Evolutionary conservation across 768 basidiomycete genomes (phyloP), one percentile per base, ranked within the genome.

Genomic region (Pleurotus platypus): DNA sequence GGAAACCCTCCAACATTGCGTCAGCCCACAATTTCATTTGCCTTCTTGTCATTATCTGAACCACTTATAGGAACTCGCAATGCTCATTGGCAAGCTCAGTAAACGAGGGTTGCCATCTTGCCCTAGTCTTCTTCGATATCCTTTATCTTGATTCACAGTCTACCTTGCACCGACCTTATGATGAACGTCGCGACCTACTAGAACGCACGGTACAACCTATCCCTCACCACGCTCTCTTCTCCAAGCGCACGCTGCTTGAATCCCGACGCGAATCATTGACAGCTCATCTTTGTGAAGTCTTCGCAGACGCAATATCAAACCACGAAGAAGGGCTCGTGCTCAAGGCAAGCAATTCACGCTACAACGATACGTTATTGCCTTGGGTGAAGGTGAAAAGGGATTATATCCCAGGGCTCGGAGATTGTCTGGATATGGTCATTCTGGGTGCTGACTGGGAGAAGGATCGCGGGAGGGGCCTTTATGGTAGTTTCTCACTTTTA

Each of bases 361-460:
- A 96, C 67, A 85, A 86, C 58, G 86, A 88, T 62, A 75, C 68
- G 62, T 70, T 64, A 4, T 71, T 77, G 57, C 86, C 87, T 13
- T 96, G 94, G 93, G 85, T 94, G 26, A 96, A 97, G 72, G 64
- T 92, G 49, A 92, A 94, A 75, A 84, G 80, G 65, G 94, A 98
- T 67, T 96, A 96, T 60, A 92, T 98, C 39, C 84, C 85, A 1
- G 88, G 88, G 3, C 79, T 88, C 46, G 92, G 92, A 0, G 94
- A 98, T 68, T 79, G 83, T 4, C 62, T 94, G 13, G 92, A 94
- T 67, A 77, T 96, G 57, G 84, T 85, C 3, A 66, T 96, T 35
- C 71, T 96, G 16, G 94, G 83, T 1, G 92, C 85, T 16, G 73
- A 79, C 0, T 94, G 92, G 90, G 89, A 92, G 56, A 86, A 85